Percentiles rank a stretch among this genome's conserved stretches.
These are phyloP conservation scores for Eutypella sp. DNA, from an alignment of 2,329 filamentous ascomycete species.

Conservation along the genomic window DNA sequence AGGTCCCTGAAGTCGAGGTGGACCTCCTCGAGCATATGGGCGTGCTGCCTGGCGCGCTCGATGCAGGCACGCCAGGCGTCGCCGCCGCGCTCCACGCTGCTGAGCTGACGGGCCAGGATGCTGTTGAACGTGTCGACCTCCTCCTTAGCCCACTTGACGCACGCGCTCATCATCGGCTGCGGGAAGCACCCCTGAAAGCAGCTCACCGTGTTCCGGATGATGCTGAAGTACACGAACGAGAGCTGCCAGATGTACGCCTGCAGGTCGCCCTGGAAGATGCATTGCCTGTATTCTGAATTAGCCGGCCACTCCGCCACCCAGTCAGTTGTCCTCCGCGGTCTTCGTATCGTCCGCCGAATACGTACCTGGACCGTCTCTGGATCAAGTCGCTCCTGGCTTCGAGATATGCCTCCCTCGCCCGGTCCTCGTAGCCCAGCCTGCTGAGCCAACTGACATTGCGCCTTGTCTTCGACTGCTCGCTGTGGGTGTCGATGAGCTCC, in stretches of 20 bases:
- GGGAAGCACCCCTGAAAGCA: conserved; percentile 88
- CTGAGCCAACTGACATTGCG: conserved; percentile 80
- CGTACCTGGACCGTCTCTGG: conserved; percentile 74
- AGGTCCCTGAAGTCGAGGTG: conserved; percentile 85
- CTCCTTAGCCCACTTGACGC: conserved; percentile 97
- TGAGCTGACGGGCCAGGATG: conserved; percentile 77
- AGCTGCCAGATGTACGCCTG: conserved; percentile 92
- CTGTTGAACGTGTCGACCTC: conserved; percentile 87
- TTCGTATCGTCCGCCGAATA: not conserved
- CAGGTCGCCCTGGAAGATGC: conserved; percentile 90
- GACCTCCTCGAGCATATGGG: conserved; percentile 73
- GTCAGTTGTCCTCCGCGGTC: conserved; percentile 14
- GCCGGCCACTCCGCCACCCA: no score
- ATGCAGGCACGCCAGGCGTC: conserved; percentile 79
- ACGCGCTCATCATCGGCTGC: conserved; percentile 81
- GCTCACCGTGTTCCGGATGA: conserved; percentile 87
- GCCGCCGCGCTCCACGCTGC: conserved; percentile 73
- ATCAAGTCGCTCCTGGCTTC: conserved; percentile 73
- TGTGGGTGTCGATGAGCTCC: conserved; percentile 72
- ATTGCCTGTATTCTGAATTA: no score
- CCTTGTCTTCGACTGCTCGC: conserved; percentile 71
- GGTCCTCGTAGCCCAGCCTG: conserved; percentile 83
- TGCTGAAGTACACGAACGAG: conserved; percentile 90
- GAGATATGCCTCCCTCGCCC: conserved; percentile 82
- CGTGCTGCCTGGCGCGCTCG: conserved; percentile 74